Percentiles rank a stretch among this genome's conserved stretches.
Evolutionary conservation across 257 asterid species (phyloP).

Genomic region (Forsythia viridissima): DNA sequence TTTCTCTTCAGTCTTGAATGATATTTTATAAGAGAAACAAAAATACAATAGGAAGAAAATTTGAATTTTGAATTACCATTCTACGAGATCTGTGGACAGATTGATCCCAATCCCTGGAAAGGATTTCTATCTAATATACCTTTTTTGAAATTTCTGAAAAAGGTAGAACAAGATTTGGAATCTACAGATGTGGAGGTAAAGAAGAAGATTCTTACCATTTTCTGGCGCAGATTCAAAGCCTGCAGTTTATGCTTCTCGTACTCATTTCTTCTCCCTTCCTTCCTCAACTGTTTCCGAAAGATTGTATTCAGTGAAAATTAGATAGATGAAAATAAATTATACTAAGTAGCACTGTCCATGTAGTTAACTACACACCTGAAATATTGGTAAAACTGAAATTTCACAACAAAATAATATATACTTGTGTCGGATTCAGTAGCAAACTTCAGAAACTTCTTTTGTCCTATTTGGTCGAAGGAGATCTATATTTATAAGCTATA

Average conservation of each 20-base stretch:
- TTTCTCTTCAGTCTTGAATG: background rate
- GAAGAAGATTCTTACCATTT: slow-evolving; percentile 60
- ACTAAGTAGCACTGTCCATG: background rate
- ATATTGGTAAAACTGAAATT: background rate
- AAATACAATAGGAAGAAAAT: no score
- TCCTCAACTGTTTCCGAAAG: slow-evolving; percentile 64
- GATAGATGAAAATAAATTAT: slow-evolving; percentile 1
- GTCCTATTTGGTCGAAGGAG: no score
- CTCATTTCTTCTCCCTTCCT: slow-evolving; percentile 97
- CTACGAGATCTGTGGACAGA: no score
- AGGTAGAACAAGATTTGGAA: slow-evolving; percentile 14
- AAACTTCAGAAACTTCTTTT: background rate
- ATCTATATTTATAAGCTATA: no score
- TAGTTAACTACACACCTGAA: background rate
- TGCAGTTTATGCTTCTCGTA: slow-evolving; percentile 93
- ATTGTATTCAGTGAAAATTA: slow-evolving; percentile 1
- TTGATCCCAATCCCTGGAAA: no score
- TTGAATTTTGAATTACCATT: no score
- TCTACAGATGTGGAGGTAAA: background rate
- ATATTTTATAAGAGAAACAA: no score
- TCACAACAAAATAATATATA: background rate
- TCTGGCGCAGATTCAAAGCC: slow-evolving; percentile 94
- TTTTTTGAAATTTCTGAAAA: background rate
- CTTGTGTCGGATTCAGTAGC: background rate
- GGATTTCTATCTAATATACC: no score